Base-by-base conservation (phyloP, 768 basidiomycete genomes). In the Lanmaoa pseudosensibilis region DNA sequence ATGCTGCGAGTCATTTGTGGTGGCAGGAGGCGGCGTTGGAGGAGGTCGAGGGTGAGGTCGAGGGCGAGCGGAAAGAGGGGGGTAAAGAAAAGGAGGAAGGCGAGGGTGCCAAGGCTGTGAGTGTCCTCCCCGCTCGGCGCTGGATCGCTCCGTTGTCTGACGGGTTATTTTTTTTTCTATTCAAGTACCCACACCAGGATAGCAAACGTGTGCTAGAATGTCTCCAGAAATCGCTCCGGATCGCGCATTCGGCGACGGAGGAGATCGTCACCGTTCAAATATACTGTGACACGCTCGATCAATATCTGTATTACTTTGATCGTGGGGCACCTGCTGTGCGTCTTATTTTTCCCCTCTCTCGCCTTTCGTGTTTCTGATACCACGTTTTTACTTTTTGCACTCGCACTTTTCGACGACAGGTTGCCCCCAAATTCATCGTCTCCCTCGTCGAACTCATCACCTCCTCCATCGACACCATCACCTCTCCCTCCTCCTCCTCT, bases 201-300 rank as follows among this genome's bases (percentile, higher is more conserved):
- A 95, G 94, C 73, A 98, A 98, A 67, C 91, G 97, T 23, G 95
- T 99, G 0, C 78, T 99, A 33, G 97, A 99, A 73, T 99, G 97
- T 69, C 79, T 99, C 33, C 97, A 99, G 71, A 98, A 98, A 70
- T 92, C 94, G 4, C 79, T 98, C 25, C 85, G 96, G 2, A 98
- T 97, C 65, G 97, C 97, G 6, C 94, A 95, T 65, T 94, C 93
- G 3, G 92, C 92, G 25, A 95, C 94, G 51, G 97, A 98, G 72
- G 95, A 98, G 66, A 91, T 98, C 59, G 92, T 97, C 38, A 98
- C 92, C 4, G 88, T 98, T 3, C 96, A 98, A 69, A 79, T 98
- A 9, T 98, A 98, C 70, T 93, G 92, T 61, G 94, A 98, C 70
- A 93, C 96, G 13, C 83, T 99, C 33, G 96, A 99, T 69, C 90